Conservation (phyloP, 2,329 filamentous ascomycete species). For the Fusarium subtropicale region DNA sequence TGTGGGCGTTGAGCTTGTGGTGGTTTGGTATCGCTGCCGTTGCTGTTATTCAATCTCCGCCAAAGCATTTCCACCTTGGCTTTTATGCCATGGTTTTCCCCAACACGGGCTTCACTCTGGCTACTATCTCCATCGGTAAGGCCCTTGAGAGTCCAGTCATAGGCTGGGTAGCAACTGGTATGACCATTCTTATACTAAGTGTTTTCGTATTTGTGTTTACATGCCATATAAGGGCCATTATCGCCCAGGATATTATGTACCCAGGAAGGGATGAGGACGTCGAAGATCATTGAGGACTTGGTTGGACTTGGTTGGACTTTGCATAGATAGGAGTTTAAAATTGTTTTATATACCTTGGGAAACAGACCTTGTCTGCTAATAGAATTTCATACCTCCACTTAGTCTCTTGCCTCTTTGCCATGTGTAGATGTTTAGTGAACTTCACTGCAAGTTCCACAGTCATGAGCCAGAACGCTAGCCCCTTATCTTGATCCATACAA, state of each 20-base stretch:
- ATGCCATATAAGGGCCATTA: conserved; percentile 57
- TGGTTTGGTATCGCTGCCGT: conserved; percentile 61
- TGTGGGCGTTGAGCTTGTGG: conserved; percentile 73
- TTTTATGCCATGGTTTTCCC: conserved; percentile 74
- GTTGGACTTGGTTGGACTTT: too few species aligned
- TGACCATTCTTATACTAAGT: conserved; percentile 60
- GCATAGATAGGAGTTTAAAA: not conserved
- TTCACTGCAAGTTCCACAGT: not conserved
- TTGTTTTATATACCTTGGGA: not conserved
- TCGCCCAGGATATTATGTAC: conserved; percentile 66
- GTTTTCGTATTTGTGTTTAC: conserved; percentile 59
- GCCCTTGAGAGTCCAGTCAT: conserved; percentile 58
- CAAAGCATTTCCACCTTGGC: conserved; percentile 66
- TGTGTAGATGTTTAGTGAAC: too few species aligned
- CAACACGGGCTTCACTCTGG: conserved; percentile 68
- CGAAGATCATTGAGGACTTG: conserved; percentile 55
- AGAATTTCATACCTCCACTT: not conserved
- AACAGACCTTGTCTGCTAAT: not conserved
- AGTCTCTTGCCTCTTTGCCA: not conserved
- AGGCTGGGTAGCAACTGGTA: conserved; percentile 60
- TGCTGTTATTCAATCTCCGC: conserved; percentile 52
- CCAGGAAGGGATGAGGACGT: conserved; percentile 64
- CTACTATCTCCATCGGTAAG: conserved; percentile 64
- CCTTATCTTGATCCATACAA: not conserved
- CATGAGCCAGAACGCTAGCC: not conserved